Evolutionary conservation across 2,329 filamentous ascomycete genomes (phyloP).

Genomic region (Penicillium sp.): DNA sequence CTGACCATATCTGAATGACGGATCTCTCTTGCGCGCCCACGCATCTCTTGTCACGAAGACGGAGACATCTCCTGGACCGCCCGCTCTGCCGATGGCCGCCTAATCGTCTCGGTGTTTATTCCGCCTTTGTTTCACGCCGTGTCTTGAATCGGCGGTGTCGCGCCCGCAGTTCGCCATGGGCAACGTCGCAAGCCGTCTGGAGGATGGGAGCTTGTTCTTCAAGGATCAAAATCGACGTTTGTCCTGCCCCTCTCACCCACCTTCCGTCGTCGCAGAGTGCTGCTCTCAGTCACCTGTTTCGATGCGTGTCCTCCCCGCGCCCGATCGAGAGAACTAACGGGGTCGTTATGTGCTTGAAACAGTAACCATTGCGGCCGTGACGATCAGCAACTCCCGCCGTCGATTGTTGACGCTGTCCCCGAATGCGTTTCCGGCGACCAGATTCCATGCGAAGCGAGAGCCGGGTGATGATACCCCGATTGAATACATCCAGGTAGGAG

Average conservation of each 20-base stretch:
- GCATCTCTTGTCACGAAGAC: conserved; percentile 4
- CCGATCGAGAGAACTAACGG: conserved; percentile 8
- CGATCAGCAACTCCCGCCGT: conserved; percentile 71
- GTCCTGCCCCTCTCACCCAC: conserved; percentile 12
- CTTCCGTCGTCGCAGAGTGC: too few species aligned
- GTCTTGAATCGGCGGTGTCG: conserved; percentile 18
- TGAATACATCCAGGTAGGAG: conserved; percentile 82
- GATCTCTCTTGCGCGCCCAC: conserved; percentile 10
- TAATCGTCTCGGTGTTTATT: conserved; percentile 20
- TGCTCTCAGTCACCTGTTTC: not conserved
- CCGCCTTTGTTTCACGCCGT: conserved; percentile 25
- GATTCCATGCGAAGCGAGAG: conserved; percentile 67
- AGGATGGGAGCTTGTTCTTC: conserved; percentile 77
- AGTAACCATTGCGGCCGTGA: conserved; percentile 85
- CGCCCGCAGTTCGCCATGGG: conserved; percentile 62
- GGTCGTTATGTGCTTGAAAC: conserved; percentile 11
- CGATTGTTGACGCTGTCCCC: conserved; percentile 73
- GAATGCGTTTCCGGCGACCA: conserved; percentile 79
- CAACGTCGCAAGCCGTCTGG: conserved; percentile 80
- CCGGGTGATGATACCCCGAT: conserved; percentile 67
- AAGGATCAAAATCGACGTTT: conserved; percentile 88
- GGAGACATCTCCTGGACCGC: conserved; percentile 19
- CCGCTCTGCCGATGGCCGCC: conserved; percentile 31
- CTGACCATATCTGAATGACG: conserved; percentile 20
- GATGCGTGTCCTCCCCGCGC: too few species aligned